Evolutionary conservation across 306 rosid species (phyloP).

Genomic region (Dalbergia oliveri): DNA sequence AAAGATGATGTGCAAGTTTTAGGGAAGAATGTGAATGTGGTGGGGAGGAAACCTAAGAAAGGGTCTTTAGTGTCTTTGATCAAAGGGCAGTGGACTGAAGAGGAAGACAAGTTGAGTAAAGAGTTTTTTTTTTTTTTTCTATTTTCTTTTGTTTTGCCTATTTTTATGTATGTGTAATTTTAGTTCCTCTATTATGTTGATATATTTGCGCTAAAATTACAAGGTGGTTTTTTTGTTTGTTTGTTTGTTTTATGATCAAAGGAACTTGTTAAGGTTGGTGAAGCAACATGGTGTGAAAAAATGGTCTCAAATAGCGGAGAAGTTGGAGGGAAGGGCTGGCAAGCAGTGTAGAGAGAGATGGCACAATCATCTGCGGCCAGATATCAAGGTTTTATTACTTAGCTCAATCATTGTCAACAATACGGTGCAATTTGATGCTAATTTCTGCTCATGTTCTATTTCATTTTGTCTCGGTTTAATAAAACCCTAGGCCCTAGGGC

Average conservation of each 20-base stretch:
- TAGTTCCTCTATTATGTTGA: background rate
- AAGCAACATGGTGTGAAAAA: constrained; percentile 78
- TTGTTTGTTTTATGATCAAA: constrained; percentile 29
- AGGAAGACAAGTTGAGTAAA: constrained; percentile 80
- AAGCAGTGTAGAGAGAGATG: constrained; percentile 97
- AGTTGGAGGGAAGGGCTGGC: constrained; percentile 82
- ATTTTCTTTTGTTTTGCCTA: background rate
- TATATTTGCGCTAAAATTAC: constrained; percentile 13
- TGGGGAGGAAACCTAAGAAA: constrained; percentile 59
- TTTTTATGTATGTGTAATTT: background rate
- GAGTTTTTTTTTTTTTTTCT: background rate
- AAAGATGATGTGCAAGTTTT: constrained; percentile 32
- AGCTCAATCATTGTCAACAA: background rate
- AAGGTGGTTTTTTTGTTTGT: background rate
- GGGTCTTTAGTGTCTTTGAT: constrained; percentile 51
- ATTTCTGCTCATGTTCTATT: background rate
- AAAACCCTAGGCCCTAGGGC: background rate
- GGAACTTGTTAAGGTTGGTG: constrained; percentile 76
- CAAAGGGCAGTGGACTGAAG: constrained; percentile 92
- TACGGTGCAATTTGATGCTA: background rate
- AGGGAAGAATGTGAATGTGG: constrained; percentile 37
- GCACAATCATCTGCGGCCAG: constrained; percentile 96
- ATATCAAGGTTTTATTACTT: constrained; percentile 70
- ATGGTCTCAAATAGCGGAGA: constrained; percentile 92
- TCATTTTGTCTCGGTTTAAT: background rate